These are phyloP conservation scores for Phytophthora pistaciae DNA, from an alignment of 352 stramenopile genomes.

Conservation along the genomic window DNA sequence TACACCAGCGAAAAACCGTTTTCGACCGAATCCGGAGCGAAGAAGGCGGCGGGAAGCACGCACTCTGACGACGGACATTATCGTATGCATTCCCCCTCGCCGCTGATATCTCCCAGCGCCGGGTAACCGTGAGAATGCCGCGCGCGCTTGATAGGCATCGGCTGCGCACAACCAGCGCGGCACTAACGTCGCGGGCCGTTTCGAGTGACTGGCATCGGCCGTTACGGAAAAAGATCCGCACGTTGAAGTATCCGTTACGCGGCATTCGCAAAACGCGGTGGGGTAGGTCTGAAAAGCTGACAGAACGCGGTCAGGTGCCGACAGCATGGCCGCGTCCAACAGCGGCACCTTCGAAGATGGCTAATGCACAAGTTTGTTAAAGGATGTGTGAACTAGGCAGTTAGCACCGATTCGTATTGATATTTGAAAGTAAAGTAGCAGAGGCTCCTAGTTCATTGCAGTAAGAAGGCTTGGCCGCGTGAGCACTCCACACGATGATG, in stretches of 20 bases:
- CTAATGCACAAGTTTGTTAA: too few relatives aligned
- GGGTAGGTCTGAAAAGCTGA: not conserved
- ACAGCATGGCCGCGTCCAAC: too few relatives aligned
- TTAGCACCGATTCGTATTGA: too few relatives aligned
- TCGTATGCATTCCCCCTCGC: not conserved
- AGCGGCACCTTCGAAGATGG: too few relatives aligned
- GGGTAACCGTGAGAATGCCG: conserved; percentile 13
- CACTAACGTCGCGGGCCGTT: conserved; percentile 15
- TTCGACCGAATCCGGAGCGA: conserved; percentile 15
- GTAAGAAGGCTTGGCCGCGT: too few relatives aligned
- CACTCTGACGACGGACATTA: conserved; percentile 11
- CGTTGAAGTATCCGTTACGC: conserved; percentile 4
- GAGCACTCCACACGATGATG: too few relatives aligned
- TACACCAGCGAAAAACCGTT: conserved; percentile 21
- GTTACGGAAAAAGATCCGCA: conserved; percentile 30
- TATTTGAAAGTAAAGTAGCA: too few relatives aligned
- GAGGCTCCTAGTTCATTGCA: too few relatives aligned
- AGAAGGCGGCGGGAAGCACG: conserved; percentile 16
- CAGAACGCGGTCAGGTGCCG: not conserved
- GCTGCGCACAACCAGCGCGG: not conserved
- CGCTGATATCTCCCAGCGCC: conserved; percentile 11
- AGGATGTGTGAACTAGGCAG: too few relatives aligned
- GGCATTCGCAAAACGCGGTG: not conserved
- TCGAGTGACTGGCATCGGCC: conserved; percentile 14
- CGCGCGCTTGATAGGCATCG: conserved; percentile 22